Evolutionary conservation across 192 early-diverging fungal species (phyloP).

Genomic region (Podila clonocystis): DNA sequence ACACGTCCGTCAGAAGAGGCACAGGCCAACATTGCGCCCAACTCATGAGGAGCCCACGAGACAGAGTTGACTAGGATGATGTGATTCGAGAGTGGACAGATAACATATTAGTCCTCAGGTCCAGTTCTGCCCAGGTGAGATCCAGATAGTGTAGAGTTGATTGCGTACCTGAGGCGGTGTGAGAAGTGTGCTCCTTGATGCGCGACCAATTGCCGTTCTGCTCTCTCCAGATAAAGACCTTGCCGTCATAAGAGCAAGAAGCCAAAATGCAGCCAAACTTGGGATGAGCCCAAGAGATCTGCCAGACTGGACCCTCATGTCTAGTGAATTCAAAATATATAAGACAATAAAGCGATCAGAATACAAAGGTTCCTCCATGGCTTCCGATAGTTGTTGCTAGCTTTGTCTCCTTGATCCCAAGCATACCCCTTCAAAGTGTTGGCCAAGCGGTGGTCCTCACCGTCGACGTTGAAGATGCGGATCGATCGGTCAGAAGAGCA

Average conservation of each 20-base stretch:
- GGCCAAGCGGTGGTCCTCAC: conserved; percentile 70
- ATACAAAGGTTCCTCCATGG: not conserved
- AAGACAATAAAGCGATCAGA: conserved; percentile 4
- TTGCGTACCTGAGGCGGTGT: conserved; percentile 87
- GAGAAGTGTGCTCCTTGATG: conserved; percentile 87
- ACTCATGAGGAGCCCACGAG: conserved; percentile 97
- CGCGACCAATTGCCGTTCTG: conserved; percentile 80
- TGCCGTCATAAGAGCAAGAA: conserved; percentile 96
- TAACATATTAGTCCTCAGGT: not conserved
- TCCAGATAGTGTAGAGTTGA: not conserved
- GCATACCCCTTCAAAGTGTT: conserved; percentile 79
- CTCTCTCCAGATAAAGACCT: conserved; percentile 97
- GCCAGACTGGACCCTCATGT: conserved; percentile 99
- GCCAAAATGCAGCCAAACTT: conserved; percentile 97
- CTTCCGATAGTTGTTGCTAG: not conserved
- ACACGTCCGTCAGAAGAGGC: conserved; percentile 97
- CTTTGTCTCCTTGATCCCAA: not conserved
- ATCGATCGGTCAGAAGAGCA: conserved; percentile 97
- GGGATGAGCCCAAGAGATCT: conserved; percentile 98
- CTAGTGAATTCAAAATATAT: conserved; percentile 52
- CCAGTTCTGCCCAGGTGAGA: not conserved
- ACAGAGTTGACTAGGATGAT: conserved; percentile 87
- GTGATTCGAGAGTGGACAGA: not conserved
- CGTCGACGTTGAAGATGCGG: conserved; percentile 91
- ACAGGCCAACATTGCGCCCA: conserved; percentile 90